Evolutionary conservation across 164 flowering plant species (phyloP).

Genomic region (Vitis rupestris): DNA sequence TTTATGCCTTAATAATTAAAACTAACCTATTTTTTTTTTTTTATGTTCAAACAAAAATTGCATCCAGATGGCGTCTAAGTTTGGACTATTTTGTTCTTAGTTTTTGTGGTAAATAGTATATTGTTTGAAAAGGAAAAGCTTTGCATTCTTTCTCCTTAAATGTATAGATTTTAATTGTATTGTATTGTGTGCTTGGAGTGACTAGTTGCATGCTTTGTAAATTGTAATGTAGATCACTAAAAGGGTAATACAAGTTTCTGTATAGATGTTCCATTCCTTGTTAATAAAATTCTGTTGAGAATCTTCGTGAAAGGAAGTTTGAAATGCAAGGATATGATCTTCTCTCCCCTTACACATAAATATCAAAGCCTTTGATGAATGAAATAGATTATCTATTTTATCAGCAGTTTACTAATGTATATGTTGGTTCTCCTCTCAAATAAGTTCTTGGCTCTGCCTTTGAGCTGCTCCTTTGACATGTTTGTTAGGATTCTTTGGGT

Average conservation of each 20-base stretch:
- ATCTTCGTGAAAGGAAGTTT: not conserved
- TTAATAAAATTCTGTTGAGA: not conserved
- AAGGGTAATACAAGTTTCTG: not conserved
- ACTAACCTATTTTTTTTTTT: no score
- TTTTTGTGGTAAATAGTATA: no score
- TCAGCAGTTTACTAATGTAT: not conserved
- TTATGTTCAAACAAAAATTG: not conserved
- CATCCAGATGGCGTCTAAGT: not conserved
- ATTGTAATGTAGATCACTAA: not conserved
- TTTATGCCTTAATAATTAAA: no score
- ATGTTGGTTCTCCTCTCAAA: no score
- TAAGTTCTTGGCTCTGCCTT: not conserved
- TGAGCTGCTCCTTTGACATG: constrained; percentile 18
- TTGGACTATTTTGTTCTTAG: not conserved
- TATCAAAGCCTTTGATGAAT: not conserved
- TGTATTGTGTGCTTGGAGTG: not conserved
- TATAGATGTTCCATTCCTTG: not conserved
- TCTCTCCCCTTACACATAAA: not conserved
- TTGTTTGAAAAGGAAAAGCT: no score
- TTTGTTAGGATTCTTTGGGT: constrained; percentile 60
- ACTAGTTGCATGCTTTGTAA: not conserved
- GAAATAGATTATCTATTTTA: not conserved
- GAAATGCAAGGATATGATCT: no score
- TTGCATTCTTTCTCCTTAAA: no score
- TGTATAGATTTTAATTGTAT: not conserved